Evolutionary conservation across 1,284 basidiomycete genomes (phyloP), one percentile per base, ranked within the genome.

Genomic region (Austroboletus novae-zelandiae): DNA sequence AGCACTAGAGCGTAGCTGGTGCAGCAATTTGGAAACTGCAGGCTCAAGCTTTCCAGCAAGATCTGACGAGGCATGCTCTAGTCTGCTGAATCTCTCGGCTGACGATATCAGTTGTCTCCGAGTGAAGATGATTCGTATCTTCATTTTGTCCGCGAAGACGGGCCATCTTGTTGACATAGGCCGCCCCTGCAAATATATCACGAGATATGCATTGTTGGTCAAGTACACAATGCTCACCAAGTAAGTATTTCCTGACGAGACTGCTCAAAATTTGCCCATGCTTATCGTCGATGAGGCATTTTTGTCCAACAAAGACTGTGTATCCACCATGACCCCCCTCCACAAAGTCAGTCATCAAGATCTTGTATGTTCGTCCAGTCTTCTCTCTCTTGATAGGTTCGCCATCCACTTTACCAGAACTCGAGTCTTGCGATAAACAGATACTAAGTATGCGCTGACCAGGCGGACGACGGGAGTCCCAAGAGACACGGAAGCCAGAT

Each of bases 291-390:
- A 96, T 78, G 32, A 95, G 76, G 60, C 86, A 86, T 50, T 76
- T 69, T 30, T 82, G 77, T 5, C 80, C 82, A 59, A 81, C 83
- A 35, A 97, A 73, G 0, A 85, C 77, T 1, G 74, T 70, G 66
- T 86, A 97, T 0, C 94, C 94, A 64, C 96, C 93, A 55, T 92
- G 85, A 0, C 87, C 86, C 55, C 81, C 71, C 4, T 85, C 84
- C 79, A 91, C 76, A 58, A 90, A 92, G 56, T 87, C 80, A 54
- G 89, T 71, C 6, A 87, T 89, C 14, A 94, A 83, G 18, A 95
- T 78, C 43, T 78, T 83, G 69, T 94, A 96, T 53, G 73, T 80
- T 57, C 78, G 73, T 7, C 82, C 80, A 2, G 71, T 77, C 43
- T 74, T 74, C 54, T 77, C 72, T 37, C 78, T 80, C 60, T 74